Evolutionary conservation across 306 rosid species (phyloP), one percentile per base, ranked within the genome.

Genomic region (Pachyrhizus erosus): DNA sequence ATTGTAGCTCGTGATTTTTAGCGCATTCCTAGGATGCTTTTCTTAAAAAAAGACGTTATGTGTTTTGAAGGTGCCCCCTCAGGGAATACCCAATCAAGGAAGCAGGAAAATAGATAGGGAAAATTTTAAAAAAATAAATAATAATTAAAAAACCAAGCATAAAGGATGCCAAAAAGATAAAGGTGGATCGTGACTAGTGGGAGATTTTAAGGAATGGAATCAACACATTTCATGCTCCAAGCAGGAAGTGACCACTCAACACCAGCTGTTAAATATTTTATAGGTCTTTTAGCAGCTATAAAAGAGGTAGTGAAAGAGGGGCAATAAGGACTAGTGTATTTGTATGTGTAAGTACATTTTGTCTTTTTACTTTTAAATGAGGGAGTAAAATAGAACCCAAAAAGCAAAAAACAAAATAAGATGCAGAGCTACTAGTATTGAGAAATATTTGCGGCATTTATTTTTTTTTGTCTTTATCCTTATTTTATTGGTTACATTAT

Each of bases 231-330:
- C 77, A 66, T 82, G 87, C 80, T 82, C 17, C 17, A 39, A 40
- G 73, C 71, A 21, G 48, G 73, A 40, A 5, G 73, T 67, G 73
- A 68, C 49, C 23, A 68, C 29, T 68, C 73, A 68, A 70, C 82
- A 76, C 62, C 81, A 82, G 92, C 89, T 87, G 93, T 87, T 90
- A 86, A 85, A 82, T 91, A 86, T 88, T 76, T 76, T 88, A 76
- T 61, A 75, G 84, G 86, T 75, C 58, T 80, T 89, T 91, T 89
- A 89, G 81, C 94, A 86, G 94, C 92, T 79, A 65, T 17, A 65
- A 31, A 75, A 39, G 43, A 48, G 43, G 75, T n/a, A 1, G 45
- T 17, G 52, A 62, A 23, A 18, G 67, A 49, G 77, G 86, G 58
- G 49, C 75, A 20, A 46, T 55, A 18, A 73, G 81, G 72, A 26